Evolutionary conservation across 805 yeast genomes (phyloP), one percentile per base, ranked within the genome.

Genomic region (Suhomyces vadensis): DNA sequence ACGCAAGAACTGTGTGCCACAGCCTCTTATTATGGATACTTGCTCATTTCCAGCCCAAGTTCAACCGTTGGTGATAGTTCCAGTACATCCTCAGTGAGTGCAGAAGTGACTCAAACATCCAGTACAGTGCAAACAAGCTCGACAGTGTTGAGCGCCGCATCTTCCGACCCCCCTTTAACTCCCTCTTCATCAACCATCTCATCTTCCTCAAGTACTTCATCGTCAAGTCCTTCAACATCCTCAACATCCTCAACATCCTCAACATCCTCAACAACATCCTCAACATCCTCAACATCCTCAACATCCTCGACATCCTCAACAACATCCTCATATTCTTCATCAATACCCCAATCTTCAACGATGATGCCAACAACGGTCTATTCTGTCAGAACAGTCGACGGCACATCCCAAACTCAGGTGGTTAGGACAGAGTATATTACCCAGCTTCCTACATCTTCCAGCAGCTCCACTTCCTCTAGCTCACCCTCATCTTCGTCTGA

Each of bases 21-120:
- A 3, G 46, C 65, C 31, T 78, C 77, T 0, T 65, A 69, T n/a
- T 83, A 57, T 54, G 87, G 83, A 1, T 83, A 83, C 57, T 65
- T 79, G 5, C 64, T 71, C 36, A 45, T 79, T 5, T 17, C 31
- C 5, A 25, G 4, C 4, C 44, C 51, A 4, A 39, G 46, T 6
- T 26, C 43, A 3, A 42, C 47, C 21, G 20, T 37, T 5, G 29
- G 21, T 16, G 21, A 38, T 10, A 17, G 39, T 2, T 29, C 51
- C 19, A 10, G 41, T 1, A n/a, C n/a, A n/a, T 31, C 54, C 5
- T 45, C 58, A 21, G 47, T 37, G n/a, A n/a, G n/a, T n/a, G n/a
- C n/a, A n/a, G n/a, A n/a, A n/a, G n/a, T n/a, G n/a, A 21, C 51
- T 6, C 27, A 46, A 23, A 13, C 43, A 16, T 17, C 52, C 9